A percentile compares a stretch with the other conserved stretches of the same genome.
These are phyloP conservation scores for Porosira glacialis DNA, from an alignment of 352 stramenopile species.

Conservation along the genomic window DNA sequence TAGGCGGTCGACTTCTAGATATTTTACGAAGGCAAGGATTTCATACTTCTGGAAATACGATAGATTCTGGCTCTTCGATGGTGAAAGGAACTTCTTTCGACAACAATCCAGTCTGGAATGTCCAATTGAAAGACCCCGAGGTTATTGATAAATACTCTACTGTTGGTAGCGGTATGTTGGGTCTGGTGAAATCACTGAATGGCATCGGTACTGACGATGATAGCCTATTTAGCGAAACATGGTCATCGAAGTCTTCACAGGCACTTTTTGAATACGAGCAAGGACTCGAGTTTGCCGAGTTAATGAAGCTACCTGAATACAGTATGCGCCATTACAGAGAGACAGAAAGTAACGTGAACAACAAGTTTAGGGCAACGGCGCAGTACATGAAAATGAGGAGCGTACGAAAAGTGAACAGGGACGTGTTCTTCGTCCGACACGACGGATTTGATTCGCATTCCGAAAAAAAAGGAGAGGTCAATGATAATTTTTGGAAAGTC, in stretches of 20 bases:
- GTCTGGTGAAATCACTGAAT: constrained; percentile 25
- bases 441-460: constrained; percentile 74
- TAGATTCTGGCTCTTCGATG: neutral
- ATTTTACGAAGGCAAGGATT: neutral
- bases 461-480: constrained; percentile 8
- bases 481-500: constrained; percentile 19
- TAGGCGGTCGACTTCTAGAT: constrained; percentile 2
- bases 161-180: neutral
- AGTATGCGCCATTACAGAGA: neutral
- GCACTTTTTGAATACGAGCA: constrained; percentile 20
- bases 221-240: constrained; percentile 16
- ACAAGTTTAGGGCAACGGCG: neutral
- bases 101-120: neutral
- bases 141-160: neutral
- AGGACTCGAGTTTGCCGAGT: neutral
- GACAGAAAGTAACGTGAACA: neutral
- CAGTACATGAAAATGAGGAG: neutral
- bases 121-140: neutral
- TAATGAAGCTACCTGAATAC: constrained; percentile 3
- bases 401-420: constrained; percentile 26
- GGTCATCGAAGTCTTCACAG: constrained; percentile 6
- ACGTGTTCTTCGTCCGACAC: constrained; percentile 58
- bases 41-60: constrained; percentile 1
- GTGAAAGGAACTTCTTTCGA: neutral
- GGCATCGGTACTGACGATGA: constrained; percentile 12